Evolutionary conservation across 345 rosid genomes (phyloP), one percentile per base, ranked within the genome.

Genomic region (Eucalyptus pauciflora): DNA sequence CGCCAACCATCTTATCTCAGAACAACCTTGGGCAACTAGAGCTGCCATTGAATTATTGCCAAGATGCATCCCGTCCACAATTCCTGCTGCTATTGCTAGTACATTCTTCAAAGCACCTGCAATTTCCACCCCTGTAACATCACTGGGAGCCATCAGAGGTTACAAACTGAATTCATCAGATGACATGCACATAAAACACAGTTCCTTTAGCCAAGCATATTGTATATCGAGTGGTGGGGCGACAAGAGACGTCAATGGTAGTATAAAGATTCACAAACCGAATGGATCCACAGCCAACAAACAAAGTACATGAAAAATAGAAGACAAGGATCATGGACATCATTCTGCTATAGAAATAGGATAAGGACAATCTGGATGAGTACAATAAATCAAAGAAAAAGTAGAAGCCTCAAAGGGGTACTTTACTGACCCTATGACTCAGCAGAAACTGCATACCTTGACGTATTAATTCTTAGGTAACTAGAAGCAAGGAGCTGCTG

Each of bases 41-140:
- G 99, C 99, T 88, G 99, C 99, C 99, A 96, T 96, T 86, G 99
- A 97, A 92, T 97, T 96, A 94, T 97, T 94, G 54, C 99, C 99
- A 11, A 97, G 99, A 88, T 96, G 89, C 99, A 97, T 94, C 85
- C 99, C 99, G 87, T 94, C 98, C 91, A 97, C 98, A 89, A 96
- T 97, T 86, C 99, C 99, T 81, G 99, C 99, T 43, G 99, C 99
- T 90, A 96, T 97, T 56, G 99, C 99, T 27, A 97, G 94, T 81
- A 97, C 99, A 93, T 96, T 97, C 94, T 97, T 96, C 56, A 97
- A 94, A 45, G 99, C 99, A 89, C 99, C 99, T 13, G 98, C 97
- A 90, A 96, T 97, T 94, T 97, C 98, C 91, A 97, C 98, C 91
- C 99, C 99, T 94, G 95, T 96, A 90, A 97, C 99, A 94, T 97